Conservation (phyloP, 768 basidiomycete genomes). For the Boletus rubescentipes region DNA sequence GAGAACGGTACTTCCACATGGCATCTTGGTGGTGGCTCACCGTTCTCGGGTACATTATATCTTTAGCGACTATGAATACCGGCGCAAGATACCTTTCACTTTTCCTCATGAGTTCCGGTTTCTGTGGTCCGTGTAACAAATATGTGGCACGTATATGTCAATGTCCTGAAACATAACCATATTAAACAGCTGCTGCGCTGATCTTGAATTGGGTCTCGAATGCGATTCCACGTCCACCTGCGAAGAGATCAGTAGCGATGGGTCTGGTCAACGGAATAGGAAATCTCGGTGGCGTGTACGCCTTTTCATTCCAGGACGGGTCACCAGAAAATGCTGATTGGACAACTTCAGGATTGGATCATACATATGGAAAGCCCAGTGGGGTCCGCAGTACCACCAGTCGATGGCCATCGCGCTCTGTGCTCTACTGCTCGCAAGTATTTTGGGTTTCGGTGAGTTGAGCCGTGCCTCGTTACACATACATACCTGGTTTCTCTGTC, state of each 20-base stretch:
- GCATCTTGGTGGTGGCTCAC: constrained; percentile 56
- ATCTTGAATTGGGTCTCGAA: constrained; percentile 64
- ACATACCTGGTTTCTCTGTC: neutral
- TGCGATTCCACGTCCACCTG: constrained; percentile 57
- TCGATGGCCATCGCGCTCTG: constrained; percentile 54
- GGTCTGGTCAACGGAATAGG: constrained; percentile 61
- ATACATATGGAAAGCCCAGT: constrained; percentile 59
- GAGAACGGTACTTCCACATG: constrained; percentile 67
- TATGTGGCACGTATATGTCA: neutral
- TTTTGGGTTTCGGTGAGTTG: constrained; percentile 36
- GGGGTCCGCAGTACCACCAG: constrained; percentile 62
- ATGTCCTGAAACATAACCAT: neutral
- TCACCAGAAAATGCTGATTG: neutral
- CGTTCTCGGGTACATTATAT: constrained; percentile 60
- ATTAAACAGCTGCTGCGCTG: constrained; percentile 37
- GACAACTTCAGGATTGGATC: constrained; percentile 48
- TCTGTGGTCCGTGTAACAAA: constrained; percentile 33
- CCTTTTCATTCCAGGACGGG: neutral
- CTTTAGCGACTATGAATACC: constrained; percentile 48
- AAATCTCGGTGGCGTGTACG: constrained; percentile 58
- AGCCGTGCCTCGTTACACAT: no score
- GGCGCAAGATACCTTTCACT: constrained; percentile 58
- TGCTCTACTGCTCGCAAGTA: constrained; percentile 31
- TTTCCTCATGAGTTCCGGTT: constrained; percentile 62
- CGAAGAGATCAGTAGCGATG: constrained; percentile 52